phyloP scores from a whole-genome alignment of 2,329 filamentous ascomycete species.

The Venturia oleaginea region DNA sequence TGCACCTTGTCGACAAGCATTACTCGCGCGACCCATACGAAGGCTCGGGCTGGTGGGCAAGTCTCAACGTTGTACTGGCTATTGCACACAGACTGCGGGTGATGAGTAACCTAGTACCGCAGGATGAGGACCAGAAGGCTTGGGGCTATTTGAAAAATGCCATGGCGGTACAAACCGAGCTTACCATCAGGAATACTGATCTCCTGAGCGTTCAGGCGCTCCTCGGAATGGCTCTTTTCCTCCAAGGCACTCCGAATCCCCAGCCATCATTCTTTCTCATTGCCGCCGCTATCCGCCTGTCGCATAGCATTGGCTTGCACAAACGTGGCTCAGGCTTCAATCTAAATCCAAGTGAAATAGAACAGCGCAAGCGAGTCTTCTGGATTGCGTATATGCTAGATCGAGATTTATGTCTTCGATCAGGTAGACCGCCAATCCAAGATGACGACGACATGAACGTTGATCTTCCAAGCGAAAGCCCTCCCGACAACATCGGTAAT shows the following conservation, averaged over 20 bases:
- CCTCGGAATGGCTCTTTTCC: slow-evolving; percentile 85
- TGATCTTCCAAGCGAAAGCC: slow-evolving; percentile 83
- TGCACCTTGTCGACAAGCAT: slow-evolving; percentile 90
- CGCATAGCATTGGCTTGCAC: slow-evolving; percentile 91
- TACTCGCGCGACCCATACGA: slow-evolving; percentile 90
- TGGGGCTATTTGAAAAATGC: slow-evolving; percentile 97
- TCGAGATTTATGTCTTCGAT: slow-evolving; percentile 64
- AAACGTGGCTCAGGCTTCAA: slow-evolving; percentile 90
- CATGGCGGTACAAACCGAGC: slow-evolving; percentile 82
- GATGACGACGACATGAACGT: slow-evolving; percentile 90
- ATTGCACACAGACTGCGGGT: slow-evolving; percentile 86
- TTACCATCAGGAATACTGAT: slow-evolving; percentile 94
- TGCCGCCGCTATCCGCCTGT: slow-evolving; percentile 78
- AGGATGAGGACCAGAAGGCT: slow-evolving; percentile 86
- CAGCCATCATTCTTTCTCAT: slow-evolving; percentile 90
- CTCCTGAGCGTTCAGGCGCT: slow-evolving; percentile 89
- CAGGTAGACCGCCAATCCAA: slow-evolving; percentile 62
- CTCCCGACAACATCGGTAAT: slow-evolving; percentile 86
- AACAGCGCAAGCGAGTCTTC: slow-evolving; percentile 74
- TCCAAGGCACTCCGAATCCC: slow-evolving; percentile 93
- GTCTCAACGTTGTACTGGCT: slow-evolving; percentile 86
- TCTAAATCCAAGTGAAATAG: slow-evolving; percentile 84
- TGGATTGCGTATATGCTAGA: slow-evolving; percentile 70
- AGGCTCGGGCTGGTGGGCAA: slow-evolving; percentile 97
- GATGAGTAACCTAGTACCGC: slow-evolving; percentile 86